These are phyloP conservation scores for Chlamydomonas schloesseri DNA, from an alignment of 139 green algal genomes.

Conservation along the genomic window DNA sequence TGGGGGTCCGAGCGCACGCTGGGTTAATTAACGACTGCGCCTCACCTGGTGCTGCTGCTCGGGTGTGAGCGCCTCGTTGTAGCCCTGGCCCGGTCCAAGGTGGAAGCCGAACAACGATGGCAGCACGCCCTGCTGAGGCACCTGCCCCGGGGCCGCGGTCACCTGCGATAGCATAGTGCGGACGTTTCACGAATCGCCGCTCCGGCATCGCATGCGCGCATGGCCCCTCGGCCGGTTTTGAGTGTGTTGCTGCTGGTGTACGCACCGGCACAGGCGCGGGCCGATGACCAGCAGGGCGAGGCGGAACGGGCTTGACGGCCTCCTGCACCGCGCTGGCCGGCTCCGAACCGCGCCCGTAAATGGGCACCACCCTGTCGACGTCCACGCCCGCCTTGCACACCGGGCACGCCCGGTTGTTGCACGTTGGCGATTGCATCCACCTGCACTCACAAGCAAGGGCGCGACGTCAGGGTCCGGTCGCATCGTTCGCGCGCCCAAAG, in stretches of 20 bases:
- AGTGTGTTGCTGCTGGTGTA: too few species aligned
- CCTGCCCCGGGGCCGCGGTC: not conserved
- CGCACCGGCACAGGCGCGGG: not conserved
- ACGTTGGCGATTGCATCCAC: constrained; percentile 87
- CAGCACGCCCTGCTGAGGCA: constrained; percentile 72
- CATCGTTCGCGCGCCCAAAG: too few species aligned
- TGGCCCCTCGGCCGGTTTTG: too few species aligned
- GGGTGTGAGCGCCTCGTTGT: constrained; percentile 80
- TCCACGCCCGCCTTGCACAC: constrained; percentile 95
- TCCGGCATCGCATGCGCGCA: too few species aligned
- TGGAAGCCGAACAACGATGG: constrained; percentile 89
- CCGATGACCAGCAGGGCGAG: constrained; percentile 39
- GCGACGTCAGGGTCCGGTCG: too few species aligned
- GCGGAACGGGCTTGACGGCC: constrained; percentile 24
- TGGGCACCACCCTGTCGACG: constrained; percentile 87
- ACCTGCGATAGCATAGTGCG: not conserved
- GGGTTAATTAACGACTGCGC: too few species aligned
- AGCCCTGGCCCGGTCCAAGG: constrained; percentile 56
- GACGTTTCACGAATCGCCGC: too few species aligned
- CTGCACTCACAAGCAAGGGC: too few species aligned
- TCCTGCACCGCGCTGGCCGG: constrained; percentile 50
- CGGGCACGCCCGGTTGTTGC: constrained; percentile 78
- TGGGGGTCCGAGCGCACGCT: too few species aligned
- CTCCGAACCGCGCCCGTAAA: constrained; percentile 84
- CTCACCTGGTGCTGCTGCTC: constrained; percentile 96